Base-by-base conservation (phyloP, 192 early-diverging fungal species). In the Pilaira anomala region DNA sequence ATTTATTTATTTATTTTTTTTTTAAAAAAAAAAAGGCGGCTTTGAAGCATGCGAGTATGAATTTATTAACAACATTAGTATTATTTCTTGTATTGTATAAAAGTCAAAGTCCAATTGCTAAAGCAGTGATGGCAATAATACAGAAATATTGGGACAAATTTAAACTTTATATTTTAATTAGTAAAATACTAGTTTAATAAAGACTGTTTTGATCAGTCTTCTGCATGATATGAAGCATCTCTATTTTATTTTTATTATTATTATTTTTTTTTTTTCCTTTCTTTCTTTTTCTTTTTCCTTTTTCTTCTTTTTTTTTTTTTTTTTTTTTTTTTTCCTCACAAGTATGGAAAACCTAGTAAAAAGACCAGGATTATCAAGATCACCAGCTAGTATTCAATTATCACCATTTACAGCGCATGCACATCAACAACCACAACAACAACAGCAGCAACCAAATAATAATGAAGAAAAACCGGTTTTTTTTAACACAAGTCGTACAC, bases 401-500 rank as follows among this genome's bases (percentile, higher is more conserved):
- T 41, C 56, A 6, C 9, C 56, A 12, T 58, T 21, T 16, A 58
- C n/a, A 36, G 56, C 56, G 7, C 56, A 58, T 24, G 56, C 56
- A 13, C 56, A 58, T 16, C 33, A 36, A 58, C 36, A 24, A 39
- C 21, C 22, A n/a, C 30, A 16, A 16, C 44, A 46, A 19, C 16
- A 46, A 19, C 13, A 46, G 44, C 30, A 16, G 3, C 44, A 46
- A 19, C 16, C 9, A 19, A 6, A 46, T 8, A 46, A 6, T 4
- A 46, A 18, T 46, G 56, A 58, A 41, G 36, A 58, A 24, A 65
- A 55, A 16, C 14, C 51, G 26, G 7, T 48, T 18, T 55, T 24
- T 39, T 16, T n/a, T n/a, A n/a, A 18, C 26, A 13, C 49, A 7
- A 67, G 40, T 49, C 76, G 78, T 24, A 78, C 76, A 16, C 78